Evolutionary conservation across 805 yeast genomes (phyloP).

Genomic region (Lipomyces chichibuensis): DNA sequence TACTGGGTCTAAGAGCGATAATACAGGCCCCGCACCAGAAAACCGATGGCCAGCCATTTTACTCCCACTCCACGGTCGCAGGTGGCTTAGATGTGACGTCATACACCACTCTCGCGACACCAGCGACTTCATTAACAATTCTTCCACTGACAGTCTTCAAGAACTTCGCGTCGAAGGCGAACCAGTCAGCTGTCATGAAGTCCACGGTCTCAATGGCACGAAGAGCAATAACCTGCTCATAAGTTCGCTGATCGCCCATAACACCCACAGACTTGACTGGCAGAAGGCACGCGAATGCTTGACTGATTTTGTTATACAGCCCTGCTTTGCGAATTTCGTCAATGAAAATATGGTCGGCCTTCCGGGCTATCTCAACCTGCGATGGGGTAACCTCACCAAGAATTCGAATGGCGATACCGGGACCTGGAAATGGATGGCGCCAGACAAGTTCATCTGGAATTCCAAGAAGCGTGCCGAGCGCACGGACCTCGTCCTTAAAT

Average conservation of each 20-base stretch:
- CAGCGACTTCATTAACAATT: constrained; percentile 97
- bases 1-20: not conserved
- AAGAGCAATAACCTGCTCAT: constrained; percentile 98
- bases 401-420: constrained; percentile 98
- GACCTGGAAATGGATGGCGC: constrained; percentile 99
- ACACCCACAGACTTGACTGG: constrained; percentile 99
- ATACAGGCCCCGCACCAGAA: not conserved
- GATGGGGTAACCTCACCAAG: constrained; percentile 93
- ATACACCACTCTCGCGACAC: constrained; percentile 98
- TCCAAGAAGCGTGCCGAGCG: constrained; percentile 89
- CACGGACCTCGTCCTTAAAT: constrained; percentile 98
- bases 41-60: constrained; percentile 35
- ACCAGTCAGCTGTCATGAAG: constrained; percentile 99
- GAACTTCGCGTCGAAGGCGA: constrained; percentile 86
- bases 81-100: constrained; percentile 99
- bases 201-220: constrained; percentile 97
- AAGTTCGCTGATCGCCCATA: constrained; percentile 99
- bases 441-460: constrained; percentile 96
- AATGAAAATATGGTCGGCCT: constrained; percentile 94
- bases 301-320: constrained; percentile 87
- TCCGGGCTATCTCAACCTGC: constrained; percentile 95
- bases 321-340: constrained; percentile 95
- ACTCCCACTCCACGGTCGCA: constrained; percentile 99
- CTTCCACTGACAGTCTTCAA: constrained; percentile 91
- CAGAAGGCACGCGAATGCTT: constrained; percentile 94